Percentiles rank a stretch among this genome's conserved stretches.
These are phyloP conservation scores for Plectosphaerella sp. DNA, from an alignment of 2,329 filamentous ascomycete species.

Conservation along the genomic window DNA sequence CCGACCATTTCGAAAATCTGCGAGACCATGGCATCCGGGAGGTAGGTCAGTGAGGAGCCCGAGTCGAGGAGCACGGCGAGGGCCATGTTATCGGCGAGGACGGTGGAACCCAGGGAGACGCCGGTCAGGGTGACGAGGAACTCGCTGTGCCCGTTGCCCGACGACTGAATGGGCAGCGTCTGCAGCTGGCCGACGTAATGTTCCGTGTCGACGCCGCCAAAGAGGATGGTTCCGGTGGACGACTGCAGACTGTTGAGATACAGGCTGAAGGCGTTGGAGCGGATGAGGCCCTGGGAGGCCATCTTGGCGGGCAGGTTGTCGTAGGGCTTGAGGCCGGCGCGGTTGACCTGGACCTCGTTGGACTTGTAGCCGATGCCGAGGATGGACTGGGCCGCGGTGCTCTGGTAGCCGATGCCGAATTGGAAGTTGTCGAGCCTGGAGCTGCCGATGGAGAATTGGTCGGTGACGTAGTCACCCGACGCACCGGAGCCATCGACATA, in stretches of 20 bases:
- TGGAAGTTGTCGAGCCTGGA: slow-evolving; percentile 53
- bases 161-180: slow-evolving; percentile 17
- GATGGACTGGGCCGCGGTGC: slow-evolving; percentile 63
- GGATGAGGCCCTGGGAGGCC: slow-evolving; percentile 55
- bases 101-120: slow-evolving; percentile 38
- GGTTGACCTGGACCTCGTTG: slow-evolving; percentile 72
- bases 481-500: slow-evolving; percentile 81
- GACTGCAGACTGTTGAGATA: slow-evolving; percentile 66
- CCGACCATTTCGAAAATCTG: slow-evolving; percentile 54
- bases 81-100: slow-evolving; percentile 43
- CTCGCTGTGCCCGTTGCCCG: slow-evolving; percentile 32
- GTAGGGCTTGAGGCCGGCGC: slow-evolving; percentile 51
- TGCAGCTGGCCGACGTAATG: slow-evolving; percentile 34
- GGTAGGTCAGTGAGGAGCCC: slow-evolving; percentile 63
- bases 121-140: slow-evolving; percentile 67
- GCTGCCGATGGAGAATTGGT: slow-evolving; percentile 60
- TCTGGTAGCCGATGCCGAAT: slow-evolving; percentile 68
- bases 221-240: slow-evolving; percentile 26
- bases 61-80: slow-evolving; percentile 64
- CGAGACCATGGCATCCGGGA: slow-evolving; percentile 51
- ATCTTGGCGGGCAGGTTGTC: slow-evolving; percentile 66
- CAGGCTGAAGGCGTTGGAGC: slow-evolving; percentile 66
- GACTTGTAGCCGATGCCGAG: slow-evolving; percentile 77
- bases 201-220: slow-evolving; percentile 41
- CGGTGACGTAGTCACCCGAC: slow-evolving; percentile 73